Evolutionary conservation across 1,284 basidiomycete species (phyloP).

Genomic region (Cystobasidium sp.): DNA sequence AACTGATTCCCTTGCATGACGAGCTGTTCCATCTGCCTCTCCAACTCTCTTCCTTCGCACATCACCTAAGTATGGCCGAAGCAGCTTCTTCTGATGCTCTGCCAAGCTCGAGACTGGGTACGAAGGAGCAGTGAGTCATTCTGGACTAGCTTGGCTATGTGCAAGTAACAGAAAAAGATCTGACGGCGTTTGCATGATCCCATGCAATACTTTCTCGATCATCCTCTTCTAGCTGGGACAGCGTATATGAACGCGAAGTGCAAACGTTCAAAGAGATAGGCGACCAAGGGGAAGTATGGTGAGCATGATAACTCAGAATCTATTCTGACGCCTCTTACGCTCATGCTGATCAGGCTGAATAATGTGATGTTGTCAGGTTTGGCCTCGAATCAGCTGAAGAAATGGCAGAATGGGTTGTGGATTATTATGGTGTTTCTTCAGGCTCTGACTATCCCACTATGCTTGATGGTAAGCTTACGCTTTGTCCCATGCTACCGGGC

Average conservation of each 20-base stretch:
- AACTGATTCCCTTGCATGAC: neutral
- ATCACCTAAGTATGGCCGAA: neutral
- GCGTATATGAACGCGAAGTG: slow-evolving; percentile 62
- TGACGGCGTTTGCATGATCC: neutral
- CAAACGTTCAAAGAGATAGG: slow-evolving; percentile 76
- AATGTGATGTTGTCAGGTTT: slow-evolving; percentile 65
- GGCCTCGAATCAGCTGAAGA: slow-evolving; percentile 78
- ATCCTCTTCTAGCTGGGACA: slow-evolving; percentile 34
- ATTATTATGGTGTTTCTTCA: slow-evolving; percentile 47
- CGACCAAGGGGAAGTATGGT: slow-evolving; percentile 90
- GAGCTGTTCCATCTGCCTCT: neutral
- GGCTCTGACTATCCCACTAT: slow-evolving; percentile 47
- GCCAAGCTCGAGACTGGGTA: slow-evolving; percentile 33
- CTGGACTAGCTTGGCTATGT: neutral
- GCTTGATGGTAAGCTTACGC: slow-evolving; percentile 51
- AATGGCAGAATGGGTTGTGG: slow-evolving; percentile 63
- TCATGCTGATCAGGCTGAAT: neutral
- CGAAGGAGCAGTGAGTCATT: slow-evolving; percentile 35
- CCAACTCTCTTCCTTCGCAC: neutral
- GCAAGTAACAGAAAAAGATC: neutral
- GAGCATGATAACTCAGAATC: slow-evolving; percentile 43
- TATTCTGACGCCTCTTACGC: neutral
- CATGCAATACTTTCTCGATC: slow-evolving; percentile 10
- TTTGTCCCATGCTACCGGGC: neutral
- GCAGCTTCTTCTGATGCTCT: slow-evolving; percentile 17